Percentiles rank a stretch among this genome's conserved stretches.
phyloP scores from a whole-genome alignment of 2,329 filamentous ascomycete species.

The Cladophialophora yegresii region DNA sequence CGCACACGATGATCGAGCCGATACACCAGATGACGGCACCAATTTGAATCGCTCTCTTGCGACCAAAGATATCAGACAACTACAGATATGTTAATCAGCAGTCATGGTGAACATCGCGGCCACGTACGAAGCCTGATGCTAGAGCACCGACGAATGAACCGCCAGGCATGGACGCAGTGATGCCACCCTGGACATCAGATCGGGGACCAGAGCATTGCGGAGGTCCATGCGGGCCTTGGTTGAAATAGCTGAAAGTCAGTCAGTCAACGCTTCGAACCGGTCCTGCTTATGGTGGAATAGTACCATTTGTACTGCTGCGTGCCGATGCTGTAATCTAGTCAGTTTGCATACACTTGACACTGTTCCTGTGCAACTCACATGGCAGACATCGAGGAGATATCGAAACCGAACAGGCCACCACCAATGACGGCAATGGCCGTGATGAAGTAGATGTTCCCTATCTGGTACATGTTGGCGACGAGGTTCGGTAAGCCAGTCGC shows the following conservation, averaged over 20 bases:
- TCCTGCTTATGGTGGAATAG: constrained; percentile 57
- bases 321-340: constrained; percentile 65
- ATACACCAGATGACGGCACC: constrained; percentile 54
- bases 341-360: constrained; percentile 44
- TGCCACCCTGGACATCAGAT: constrained; percentile 45
- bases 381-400: constrained; percentile 56
- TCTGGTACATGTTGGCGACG: constrained; percentile 36
- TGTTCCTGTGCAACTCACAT: constrained; percentile 48
- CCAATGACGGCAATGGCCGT: constrained; percentile 60
- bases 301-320: constrained; percentile 66
- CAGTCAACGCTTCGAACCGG: background rate
- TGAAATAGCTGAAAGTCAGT: constrained; percentile 53
- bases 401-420: constrained; percentile 61
- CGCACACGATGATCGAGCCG: constrained; percentile 28
- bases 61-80: constrained; percentile 59
- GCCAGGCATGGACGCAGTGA: constrained; percentile 72
- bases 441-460: constrained; percentile 62
- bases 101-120: constrained; percentile 38
- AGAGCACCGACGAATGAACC: constrained; percentile 68
- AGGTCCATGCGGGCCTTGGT: constrained; percentile 51
- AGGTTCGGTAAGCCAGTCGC: background rate
- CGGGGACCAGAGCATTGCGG: constrained; percentile 47
- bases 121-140: constrained; percentile 57
- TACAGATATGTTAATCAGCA: constrained; percentile 44
- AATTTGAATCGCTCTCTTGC: constrained; percentile 56